Percentiles rank a stretch among this genome's conserved stretches.
These are phyloP conservation scores for Phylloporus arenicola DNA, from an alignment of 768 basidiomycete genomes.

Conservation along the genomic window DNA sequence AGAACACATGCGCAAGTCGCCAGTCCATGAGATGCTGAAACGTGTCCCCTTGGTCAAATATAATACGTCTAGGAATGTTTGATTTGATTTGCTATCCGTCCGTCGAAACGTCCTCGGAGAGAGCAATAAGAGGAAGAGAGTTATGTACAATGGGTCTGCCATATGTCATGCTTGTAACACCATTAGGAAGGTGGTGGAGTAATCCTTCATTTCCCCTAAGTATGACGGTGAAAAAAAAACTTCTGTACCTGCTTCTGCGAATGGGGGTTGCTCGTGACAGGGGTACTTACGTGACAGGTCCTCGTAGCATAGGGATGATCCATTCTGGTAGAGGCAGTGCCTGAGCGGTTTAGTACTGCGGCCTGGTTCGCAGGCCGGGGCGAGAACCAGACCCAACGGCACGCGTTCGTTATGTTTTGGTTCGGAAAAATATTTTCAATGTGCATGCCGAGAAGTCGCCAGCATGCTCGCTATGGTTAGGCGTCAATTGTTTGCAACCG, in stretches of 20 bases:
- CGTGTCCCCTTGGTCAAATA: slow-evolving; percentile 13
- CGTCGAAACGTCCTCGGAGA: slow-evolving; percentile 16
- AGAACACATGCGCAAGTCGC: not conserved
- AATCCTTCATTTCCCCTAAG: slow-evolving; percentile 11
- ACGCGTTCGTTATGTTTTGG: not conserved
- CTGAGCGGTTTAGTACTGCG: not conserved
- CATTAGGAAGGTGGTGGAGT: slow-evolving; percentile 14
- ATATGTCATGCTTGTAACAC: slow-evolving; percentile 16
- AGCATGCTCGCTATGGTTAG: slow-evolving; percentile 1
- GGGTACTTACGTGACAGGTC: slow-evolving; percentile 10
- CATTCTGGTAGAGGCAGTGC: slow-evolving; percentile 20
- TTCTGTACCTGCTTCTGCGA: slow-evolving; percentile 2
- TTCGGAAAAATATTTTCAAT: slow-evolving; percentile 3
- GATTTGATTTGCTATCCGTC: slow-evolving; percentile 2
- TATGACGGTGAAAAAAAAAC: slow-evolving; percentile 14
- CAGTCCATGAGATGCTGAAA: slow-evolving; percentile 11
- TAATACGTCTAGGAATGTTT: not conserved
- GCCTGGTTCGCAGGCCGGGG: not conserved
- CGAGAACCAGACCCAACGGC: not conserved
- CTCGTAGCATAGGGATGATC: slow-evolving; percentile 14
- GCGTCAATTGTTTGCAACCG: slow-evolving; percentile 1
- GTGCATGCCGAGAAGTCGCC: slow-evolving; percentile 4
- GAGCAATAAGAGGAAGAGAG: no score
- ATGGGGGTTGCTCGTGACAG: slow-evolving; percentile 14
- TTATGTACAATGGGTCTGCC: slow-evolving; percentile 8